Evolutionary conservation across 2,329 filamentous ascomycete genomes (phyloP).

Genomic region (Fusarium nodosum): DNA sequence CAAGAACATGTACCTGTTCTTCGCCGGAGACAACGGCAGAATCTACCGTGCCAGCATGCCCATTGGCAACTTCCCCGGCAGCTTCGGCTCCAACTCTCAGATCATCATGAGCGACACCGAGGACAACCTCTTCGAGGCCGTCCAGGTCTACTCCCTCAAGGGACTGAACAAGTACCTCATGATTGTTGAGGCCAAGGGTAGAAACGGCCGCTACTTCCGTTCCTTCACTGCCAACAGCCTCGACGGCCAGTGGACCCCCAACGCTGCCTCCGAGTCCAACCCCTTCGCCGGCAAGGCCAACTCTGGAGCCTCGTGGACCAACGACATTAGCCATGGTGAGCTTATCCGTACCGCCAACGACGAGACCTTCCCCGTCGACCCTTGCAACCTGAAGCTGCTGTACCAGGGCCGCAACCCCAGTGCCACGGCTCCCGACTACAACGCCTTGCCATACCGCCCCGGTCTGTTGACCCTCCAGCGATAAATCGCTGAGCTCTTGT

Average conservation of each 20-base stretch:
- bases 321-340: conserved; percentile 77
- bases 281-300: conserved; percentile 78
- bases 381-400: conserved; percentile 74
- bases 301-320: conserved; percentile 73
- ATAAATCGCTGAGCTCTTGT: conserved; percentile 4
- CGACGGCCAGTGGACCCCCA: conserved; percentile 68
- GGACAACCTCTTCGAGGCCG: conserved; percentile 74
- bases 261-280: conserved; percentile 67
- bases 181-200: conserved; percentile 74
- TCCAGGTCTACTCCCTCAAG: conserved; percentile 73
- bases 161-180: conserved; percentile 72
- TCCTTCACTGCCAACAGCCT: conserved; percentile 70
- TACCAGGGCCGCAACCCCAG: conserved; percentile 68
- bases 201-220: conserved; percentile 52
- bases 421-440: conserved; percentile 59
- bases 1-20: conserved; percentile 76
- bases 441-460: conserved; percentile 16
- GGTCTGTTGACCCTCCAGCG: conserved; percentile 21
- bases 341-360: conserved; percentile 68
- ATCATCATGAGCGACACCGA: conserved; percentile 59
- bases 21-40: conserved; percentile 74
- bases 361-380: conserved; percentile 73
- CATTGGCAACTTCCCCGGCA: conserved; percentile 71
- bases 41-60: conserved; percentile 76
- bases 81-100: conserved; percentile 65